Evolutionary conservation across 2,329 filamentous ascomycete genomes (phyloP).

Genomic region (Sporothrix inflata): DNA sequence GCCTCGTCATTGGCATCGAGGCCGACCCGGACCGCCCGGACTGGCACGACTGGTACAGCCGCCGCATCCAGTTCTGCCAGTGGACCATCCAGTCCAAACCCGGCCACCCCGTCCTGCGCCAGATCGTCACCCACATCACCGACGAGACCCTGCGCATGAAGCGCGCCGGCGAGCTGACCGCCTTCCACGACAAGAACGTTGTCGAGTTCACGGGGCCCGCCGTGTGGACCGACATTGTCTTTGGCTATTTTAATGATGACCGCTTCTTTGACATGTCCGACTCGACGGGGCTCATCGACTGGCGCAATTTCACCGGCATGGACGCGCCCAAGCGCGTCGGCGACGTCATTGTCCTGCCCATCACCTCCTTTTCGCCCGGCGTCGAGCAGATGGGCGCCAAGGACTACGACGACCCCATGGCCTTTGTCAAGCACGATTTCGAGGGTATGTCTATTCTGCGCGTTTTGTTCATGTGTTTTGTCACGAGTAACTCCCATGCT

Average conservation of each 20-base stretch:
- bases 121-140: slow-evolving; percentile 85
- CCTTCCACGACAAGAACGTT: slow-evolving; percentile 68
- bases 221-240: slow-evolving; percentile 90
- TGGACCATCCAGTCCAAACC: slow-evolving; percentile 98
- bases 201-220: slow-evolving; percentile 95
- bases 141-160: slow-evolving; percentile 77
- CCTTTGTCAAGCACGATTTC: slow-evolving; percentile 96
- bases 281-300: slow-evolving; percentile 76
- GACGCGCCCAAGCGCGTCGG: slow-evolving; percentile 81
- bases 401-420: slow-evolving; percentile 89
- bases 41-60: slow-evolving; percentile 95
- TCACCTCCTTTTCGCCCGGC: slow-evolving; percentile 96
- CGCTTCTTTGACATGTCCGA: slow-evolving; percentile 81
- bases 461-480: background rate
- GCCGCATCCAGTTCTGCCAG: slow-evolving; percentile 96
- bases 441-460: slow-evolving; percentile 67
- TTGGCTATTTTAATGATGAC: slow-evolving; percentile 90
- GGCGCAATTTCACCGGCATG: slow-evolving; percentile 88
- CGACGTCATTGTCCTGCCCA: slow-evolving; percentile 90
- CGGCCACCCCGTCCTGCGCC: slow-evolving; percentile 86
- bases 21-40: slow-evolving; percentile 91
- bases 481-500: background rate
- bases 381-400: slow-evolving; percentile 91
- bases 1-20: slow-evolving; percentile 91
- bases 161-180: slow-evolving; percentile 64